Evolutionary conservation across 306 rosid genomes (phyloP), one percentile per base, ranked within the genome.

Genomic region (Abrus pulchellus): DNA sequence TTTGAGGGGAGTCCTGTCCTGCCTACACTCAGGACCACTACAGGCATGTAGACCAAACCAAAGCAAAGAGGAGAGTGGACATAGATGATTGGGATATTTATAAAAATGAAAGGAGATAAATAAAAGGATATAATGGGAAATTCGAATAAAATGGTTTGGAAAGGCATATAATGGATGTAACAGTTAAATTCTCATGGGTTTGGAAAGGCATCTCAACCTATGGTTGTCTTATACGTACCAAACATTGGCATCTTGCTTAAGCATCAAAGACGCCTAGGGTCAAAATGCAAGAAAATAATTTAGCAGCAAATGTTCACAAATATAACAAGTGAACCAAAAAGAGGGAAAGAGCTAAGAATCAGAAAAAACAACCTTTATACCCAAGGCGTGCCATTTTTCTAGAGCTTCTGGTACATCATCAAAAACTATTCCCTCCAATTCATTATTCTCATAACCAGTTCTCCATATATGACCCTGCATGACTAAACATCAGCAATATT

Each of bases 391-490:
- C 97, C 99, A 95, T 85, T 88, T 93, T 80, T 87, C 88, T 49
- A 95, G 85, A 86, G 98, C 97, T 87, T 90, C 89, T 33, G 99
- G 97, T 44, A 93, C 98, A 77, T 95, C 99, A 64, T 91, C 97
- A 83, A 84, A 93, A 55, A 95, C 90, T 73, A 89, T 85, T 62
- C 99, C 99, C 84, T 90, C 85, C 86, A 95, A 79, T 88, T 95
- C 97, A 44, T 91, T 87, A 68, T 87, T 93, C 85, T 88, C 92
- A 82, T 64, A 95, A 82, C 99, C 99, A 72, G 93, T 90, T 86
- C 38, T 85, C 99, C 99, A 95, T 76, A 95, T 93, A 83, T 93
- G 99, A 79, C 99, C 99, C 99, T 95, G 92, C 74, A 83, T 41
- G 43, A 77, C 33, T 56, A 76, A 56, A 74, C 7, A 62, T 87